A percentile compares a stretch with the other conserved stretches of the same genome.
These are phyloP conservation scores for Dryadomyces quercivorus DNA, from an alignment of 2,329 filamentous ascomycete species.

Conservation along the genomic window DNA sequence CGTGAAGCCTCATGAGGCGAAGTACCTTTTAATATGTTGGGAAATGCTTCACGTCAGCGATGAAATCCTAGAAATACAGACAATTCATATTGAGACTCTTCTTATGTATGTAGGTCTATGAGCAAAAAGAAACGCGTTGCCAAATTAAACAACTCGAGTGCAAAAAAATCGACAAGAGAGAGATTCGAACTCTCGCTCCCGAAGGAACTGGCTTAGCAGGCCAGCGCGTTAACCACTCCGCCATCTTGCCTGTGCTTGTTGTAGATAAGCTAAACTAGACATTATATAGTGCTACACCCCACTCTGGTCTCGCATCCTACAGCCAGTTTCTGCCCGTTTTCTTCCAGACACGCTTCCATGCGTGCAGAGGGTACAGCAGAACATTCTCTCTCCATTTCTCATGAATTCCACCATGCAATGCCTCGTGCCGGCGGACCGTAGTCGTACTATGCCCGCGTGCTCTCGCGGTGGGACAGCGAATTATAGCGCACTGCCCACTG, in stretches of 20 bases:
- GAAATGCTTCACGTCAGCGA: too few species aligned
- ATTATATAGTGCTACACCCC: neutral
- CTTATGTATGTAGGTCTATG: too few species aligned
- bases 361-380: too few species aligned
- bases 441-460: too few species aligned
- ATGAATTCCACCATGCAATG: neutral
- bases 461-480: neutral
- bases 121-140: too few species aligned
- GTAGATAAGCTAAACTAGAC: neutral
- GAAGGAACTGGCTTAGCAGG: constrained; percentile 4
- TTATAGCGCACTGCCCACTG: neutral
- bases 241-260: constrained; percentile 1
- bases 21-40: too few species aligned
- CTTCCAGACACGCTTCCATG: too few species aligned
- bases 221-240: constrained; percentile 5
- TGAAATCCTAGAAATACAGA: too few species aligned
- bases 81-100: too few species aligned
- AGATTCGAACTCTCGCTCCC: constrained; percentile 3
- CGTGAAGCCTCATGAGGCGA: too few species aligned
- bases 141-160: too few species aligned
- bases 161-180: neutral
- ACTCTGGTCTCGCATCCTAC: neutral
- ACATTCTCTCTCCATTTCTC: neutral
- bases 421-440: neutral
- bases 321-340: neutral